Evolutionary conservation across 75 land plant genomes (phyloP).

Genomic region (Picea sitchensis): DNA sequence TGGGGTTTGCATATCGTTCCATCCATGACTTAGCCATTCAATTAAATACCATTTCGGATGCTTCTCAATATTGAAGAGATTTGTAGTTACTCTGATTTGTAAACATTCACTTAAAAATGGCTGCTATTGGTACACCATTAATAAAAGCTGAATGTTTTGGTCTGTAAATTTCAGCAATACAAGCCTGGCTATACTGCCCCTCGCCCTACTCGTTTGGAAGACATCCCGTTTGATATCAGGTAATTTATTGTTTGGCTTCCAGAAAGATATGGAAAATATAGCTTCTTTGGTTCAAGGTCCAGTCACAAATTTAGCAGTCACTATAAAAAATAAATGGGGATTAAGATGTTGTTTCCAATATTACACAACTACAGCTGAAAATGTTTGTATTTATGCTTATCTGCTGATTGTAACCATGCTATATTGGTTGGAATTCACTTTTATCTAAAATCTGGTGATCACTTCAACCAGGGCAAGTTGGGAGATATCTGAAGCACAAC

Average conservation of each 20-base stretch:
- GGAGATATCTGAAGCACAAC: slow-evolving; percentile 49
- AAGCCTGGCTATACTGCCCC: slow-evolving; percentile 76
- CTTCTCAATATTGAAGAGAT: neutral
- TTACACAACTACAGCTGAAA: slow-evolving; percentile 3
- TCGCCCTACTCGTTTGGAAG: slow-evolving; percentile 41
- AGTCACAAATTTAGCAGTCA: neutral
- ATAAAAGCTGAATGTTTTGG: neutral
- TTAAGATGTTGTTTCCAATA: neutral
- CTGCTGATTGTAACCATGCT: neutral
- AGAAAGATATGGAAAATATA: neutral
- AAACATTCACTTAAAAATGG: neutral
- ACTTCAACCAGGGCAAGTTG: slow-evolving; percentile 50
- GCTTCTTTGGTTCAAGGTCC: neutral
- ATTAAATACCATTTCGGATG: neutral
- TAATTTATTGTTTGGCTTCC: slow-evolving; percentile 15
- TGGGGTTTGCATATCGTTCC: neutral
- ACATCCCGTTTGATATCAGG: slow-evolving; percentile 76
- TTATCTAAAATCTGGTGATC: neutral
- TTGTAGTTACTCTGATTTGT: neutral
- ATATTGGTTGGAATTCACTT: neutral
- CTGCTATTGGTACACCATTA: neutral
- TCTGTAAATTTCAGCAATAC: slow-evolving; percentile 58
- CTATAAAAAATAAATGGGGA: neutral
- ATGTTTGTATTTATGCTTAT: neutral
- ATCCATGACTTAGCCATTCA: neutral